Evolutionary conservation across 2,329 filamentous ascomycete genomes (phyloP).

Genomic region (Sporothrix phasma): DNA sequence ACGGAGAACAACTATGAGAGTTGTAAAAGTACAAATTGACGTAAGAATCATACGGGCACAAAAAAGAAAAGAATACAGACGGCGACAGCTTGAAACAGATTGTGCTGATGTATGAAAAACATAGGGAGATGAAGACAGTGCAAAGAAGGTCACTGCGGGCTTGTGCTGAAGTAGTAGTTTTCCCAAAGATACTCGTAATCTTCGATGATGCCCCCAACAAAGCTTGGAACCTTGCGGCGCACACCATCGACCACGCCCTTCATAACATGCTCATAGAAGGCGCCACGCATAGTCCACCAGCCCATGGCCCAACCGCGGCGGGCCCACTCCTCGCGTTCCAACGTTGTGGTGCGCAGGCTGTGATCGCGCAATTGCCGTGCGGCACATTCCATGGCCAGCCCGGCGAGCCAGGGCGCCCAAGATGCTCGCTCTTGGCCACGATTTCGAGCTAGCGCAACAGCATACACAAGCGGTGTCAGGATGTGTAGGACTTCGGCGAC

Average conservation of each 20-base stretch:
- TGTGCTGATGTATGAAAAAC: too few species aligned
- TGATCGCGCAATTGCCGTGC: constrained; percentile 73
- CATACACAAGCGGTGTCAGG: constrained; percentile 77
- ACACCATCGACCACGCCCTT: constrained; percentile 64
- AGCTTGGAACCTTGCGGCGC: constrained; percentile 64
- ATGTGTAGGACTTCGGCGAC: constrained; percentile 88
- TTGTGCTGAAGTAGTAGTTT: constrained; percentile 82
- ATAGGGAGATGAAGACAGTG: background rate
- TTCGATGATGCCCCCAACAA: constrained; percentile 78
- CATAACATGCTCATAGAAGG: constrained; percentile 88
- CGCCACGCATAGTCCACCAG: constrained; percentile 96
- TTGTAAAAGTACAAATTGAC: too few species aligned
- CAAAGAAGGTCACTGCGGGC: constrained; percentile 22
- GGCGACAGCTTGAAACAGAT: too few species aligned
- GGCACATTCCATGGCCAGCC: constrained; percentile 74
- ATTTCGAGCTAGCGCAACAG: constrained; percentile 59
- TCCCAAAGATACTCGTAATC: constrained; percentile 99
- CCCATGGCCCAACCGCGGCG: constrained; percentile 82
- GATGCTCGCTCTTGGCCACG: constrained; percentile 33
- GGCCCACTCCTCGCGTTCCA: constrained; percentile 83
- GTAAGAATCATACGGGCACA: background rate
- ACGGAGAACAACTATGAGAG: too few species aligned
- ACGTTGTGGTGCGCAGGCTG: constrained; percentile 68
- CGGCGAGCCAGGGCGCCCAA: constrained; percentile 88
- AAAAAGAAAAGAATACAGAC: too few species aligned